These are phyloP conservation scores for Rhizoctonia solani DNA, from an alignment of 1,284 basidiomycete genomes.

Conservation along the genomic window DNA sequence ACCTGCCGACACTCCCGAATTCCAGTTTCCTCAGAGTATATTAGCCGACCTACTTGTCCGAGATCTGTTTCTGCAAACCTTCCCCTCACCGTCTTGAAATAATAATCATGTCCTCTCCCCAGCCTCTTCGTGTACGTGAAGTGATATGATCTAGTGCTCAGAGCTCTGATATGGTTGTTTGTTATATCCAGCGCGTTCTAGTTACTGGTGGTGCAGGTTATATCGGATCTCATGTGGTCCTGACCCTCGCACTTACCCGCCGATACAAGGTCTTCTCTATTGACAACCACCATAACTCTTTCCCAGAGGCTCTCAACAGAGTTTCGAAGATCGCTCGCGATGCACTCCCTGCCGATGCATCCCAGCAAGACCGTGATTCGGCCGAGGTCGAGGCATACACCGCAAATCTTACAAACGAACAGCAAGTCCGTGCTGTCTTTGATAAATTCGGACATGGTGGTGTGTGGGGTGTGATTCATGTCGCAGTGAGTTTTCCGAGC, in stretches of 20 bases:
- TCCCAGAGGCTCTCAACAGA: slow-evolving; percentile 69
- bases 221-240: slow-evolving; percentile 91
- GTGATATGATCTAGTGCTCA: slow-evolving; percentile 1
- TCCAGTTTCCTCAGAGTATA: slow-evolving; percentile 32
- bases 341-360: slow-evolving; percentile 64
- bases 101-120: slow-evolving; percentile 17
- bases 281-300: slow-evolving; percentile 93
- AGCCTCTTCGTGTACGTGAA: slow-evolving; percentile 31
- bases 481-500: slow-evolving; percentile 65
- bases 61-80: neutral
- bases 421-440: slow-evolving; percentile 77
- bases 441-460: slow-evolving; percentile 84
- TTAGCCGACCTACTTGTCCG: neutral
- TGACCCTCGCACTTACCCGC: slow-evolving; percentile 81
- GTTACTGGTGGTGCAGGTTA: slow-evolving; percentile 86
- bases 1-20: slow-evolving; percentile 2
- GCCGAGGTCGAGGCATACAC: slow-evolving; percentile 70
- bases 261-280: slow-evolving; percentile 91
- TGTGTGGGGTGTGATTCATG: slow-evolving; percentile 97
- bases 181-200: slow-evolving; percentile 63
- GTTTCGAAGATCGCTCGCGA: slow-evolving; percentile 79
- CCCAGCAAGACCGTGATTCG: slow-evolving; percentile 65
- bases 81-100: neutral
- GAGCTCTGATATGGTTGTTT: neutral
- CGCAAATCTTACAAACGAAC: slow-evolving; percentile 75